Evolutionary conservation across 176 grass and related monocot species (phyloP).

Genomic region (Pontederia crassipes): DNA sequence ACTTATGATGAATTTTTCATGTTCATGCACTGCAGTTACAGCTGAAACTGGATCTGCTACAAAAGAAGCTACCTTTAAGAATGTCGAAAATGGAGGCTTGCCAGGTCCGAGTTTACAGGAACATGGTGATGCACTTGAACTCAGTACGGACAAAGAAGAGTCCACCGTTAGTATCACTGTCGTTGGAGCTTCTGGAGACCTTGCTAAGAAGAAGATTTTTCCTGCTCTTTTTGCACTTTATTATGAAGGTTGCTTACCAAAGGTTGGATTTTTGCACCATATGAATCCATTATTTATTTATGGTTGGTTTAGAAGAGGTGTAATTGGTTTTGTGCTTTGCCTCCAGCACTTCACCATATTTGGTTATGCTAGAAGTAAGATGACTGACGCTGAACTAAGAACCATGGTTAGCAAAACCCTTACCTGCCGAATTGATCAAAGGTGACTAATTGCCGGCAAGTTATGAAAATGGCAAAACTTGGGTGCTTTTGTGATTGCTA

Average conservation of each 20-base stretch:
- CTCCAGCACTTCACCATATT: constrained; percentile 88
- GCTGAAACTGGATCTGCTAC: constrained; percentile 12
- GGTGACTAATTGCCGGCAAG: constrained; percentile 26
- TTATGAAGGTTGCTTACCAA: constrained; percentile 88
- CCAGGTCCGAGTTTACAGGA: constrained; percentile 34
- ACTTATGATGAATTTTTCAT: background rate
- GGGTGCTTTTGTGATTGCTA: background rate
- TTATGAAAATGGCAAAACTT: background rate
- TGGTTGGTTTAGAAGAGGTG: no score
- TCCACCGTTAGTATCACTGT: constrained; percentile 86
- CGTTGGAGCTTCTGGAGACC: constrained; percentile 88
- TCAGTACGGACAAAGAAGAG: constrained; percentile 19
- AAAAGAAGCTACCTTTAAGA: constrained; percentile 20
- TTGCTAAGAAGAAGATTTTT: constrained; percentile 99
- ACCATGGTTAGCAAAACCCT: constrained; percentile 77
- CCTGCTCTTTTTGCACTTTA: constrained; percentile 97
- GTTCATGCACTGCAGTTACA: constrained; percentile 4
- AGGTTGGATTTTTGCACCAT: constrained; percentile 29
- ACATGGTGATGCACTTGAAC: constrained; percentile 23
- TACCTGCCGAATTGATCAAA: constrained; percentile 87
- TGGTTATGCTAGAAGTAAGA: constrained; percentile 87
- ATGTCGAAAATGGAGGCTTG: constrained; percentile 40
- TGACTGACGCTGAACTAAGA: constrained; percentile 86
- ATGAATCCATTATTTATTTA: background rate
- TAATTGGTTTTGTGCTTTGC: background rate